A percentile compares a stretch with the other conserved stretches of the same genome.
These are phyloP conservation scores for Rubroshorea leprosula DNA, from an alignment of 345 rosid genomes.

Conservation along the genomic window DNA sequence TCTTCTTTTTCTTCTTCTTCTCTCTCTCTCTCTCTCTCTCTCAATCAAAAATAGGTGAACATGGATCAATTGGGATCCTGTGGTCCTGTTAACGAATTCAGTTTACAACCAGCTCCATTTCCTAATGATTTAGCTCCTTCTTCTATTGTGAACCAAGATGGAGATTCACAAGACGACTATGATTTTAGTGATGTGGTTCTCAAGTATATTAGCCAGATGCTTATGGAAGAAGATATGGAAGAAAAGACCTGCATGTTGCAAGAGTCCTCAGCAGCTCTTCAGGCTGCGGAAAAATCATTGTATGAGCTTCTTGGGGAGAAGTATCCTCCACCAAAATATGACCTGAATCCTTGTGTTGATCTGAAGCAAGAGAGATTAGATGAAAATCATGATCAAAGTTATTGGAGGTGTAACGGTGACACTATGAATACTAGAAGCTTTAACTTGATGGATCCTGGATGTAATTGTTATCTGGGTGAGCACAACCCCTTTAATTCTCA, in stretches of 20 bases:
- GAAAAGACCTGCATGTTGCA: slow-evolving; percentile 48
- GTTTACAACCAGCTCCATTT: slow-evolving; percentile 15
- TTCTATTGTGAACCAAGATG: slow-evolving; percentile 14
- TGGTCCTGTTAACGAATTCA: slow-evolving; percentile 25
- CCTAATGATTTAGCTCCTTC: background rate
- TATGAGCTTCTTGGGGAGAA: slow-evolving; percentile 56
- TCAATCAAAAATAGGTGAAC: slow-evolving; percentile 14
- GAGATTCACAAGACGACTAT: slow-evolving; percentile 34
- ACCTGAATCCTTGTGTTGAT: slow-evolving; percentile 7
- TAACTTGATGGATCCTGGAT: slow-evolving; percentile 14
- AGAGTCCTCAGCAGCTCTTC: slow-evolving; percentile 53
- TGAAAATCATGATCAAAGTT: slow-evolving; percentile 16
- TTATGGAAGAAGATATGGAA: slow-evolving; percentile 63
- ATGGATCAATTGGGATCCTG: slow-evolving; percentile 37
- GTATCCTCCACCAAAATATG: slow-evolving; percentile 31
- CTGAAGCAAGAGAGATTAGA: slow-evolving; percentile 14
- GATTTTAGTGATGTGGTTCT: slow-evolving; percentile 56
- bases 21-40: too few relatives aligned
- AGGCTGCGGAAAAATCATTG: slow-evolving; percentile 52
- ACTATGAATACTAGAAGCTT: slow-evolving; percentile 10
- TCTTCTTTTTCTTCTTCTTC: background rate
- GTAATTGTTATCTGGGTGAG: slow-evolving; percentile 22
- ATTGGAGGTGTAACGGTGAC: slow-evolving; percentile 6
- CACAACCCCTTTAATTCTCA: slow-evolving; percentile 16
- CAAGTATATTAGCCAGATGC: slow-evolving; percentile 45